A percentile compares a stretch with the other conserved stretches of the same genome.
Evolutionary conservation across 176 grass and related monocot species (phyloP).

Genomic region (Bothriochloa decipiens): DNA sequence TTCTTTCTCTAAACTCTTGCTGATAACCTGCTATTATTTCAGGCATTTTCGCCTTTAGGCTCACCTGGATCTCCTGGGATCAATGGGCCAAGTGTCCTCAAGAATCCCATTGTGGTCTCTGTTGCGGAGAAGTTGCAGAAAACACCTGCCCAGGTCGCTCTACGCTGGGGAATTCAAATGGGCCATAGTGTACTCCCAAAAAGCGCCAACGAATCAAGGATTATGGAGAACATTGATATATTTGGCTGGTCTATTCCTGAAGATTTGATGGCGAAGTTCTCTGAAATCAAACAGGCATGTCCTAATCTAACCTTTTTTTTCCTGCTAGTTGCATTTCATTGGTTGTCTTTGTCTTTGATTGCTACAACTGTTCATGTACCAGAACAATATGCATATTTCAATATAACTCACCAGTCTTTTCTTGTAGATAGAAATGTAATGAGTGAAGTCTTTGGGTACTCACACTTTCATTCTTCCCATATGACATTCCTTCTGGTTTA

Average conservation of each 20-base stretch:
- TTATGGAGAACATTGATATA: constrained; percentile 52
- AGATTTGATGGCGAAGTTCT: constrained; percentile 51
- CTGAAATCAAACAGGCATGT: constrained; percentile 50
- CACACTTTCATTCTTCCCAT: background rate
- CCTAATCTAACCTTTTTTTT: background rate
- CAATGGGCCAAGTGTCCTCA: constrained; percentile 34
- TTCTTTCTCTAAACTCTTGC: background rate
- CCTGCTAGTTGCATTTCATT: background rate
- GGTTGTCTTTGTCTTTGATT: background rate
- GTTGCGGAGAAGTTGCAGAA: constrained; percentile 53
- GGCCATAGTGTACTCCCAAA: constrained; percentile 60
- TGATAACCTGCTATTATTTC: background rate
- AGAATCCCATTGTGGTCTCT: constrained; percentile 36
- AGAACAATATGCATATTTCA: background rate
- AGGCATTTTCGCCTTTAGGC: constrained; percentile 61
- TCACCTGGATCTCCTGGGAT: constrained; percentile 43
- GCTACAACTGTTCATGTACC: background rate
- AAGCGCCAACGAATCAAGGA: constrained; percentile 51
- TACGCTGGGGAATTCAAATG: constrained; percentile 63
- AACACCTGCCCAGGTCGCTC: constrained; percentile 58
- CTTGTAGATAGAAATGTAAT: background rate
- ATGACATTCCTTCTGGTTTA: constrained; percentile 28
- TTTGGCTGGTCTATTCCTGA: constrained; percentile 64
- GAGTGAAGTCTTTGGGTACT: background rate
- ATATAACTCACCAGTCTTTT: background rate